These are phyloP conservation scores for Linderina pennispora DNA, from an alignment of 192 early-diverging fungal genomes.

Conservation along the genomic window DNA sequence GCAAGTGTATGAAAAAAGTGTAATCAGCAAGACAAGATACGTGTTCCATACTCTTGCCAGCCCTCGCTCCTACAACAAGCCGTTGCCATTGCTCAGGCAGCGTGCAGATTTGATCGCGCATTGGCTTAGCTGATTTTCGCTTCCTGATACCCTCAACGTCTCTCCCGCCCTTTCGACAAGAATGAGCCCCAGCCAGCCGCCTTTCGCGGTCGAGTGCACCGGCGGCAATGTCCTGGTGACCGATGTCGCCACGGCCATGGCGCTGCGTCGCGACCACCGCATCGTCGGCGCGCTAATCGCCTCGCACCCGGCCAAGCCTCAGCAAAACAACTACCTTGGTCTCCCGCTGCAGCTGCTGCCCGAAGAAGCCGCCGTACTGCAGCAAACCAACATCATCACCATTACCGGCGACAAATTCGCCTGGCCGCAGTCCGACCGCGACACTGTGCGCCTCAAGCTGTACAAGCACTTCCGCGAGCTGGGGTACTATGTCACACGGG, in stretches of 20 bases:
- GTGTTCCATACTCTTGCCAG: too few relatives aligned
- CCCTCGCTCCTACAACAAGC: too few relatives aligned
- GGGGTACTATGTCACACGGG: conserved; percentile 64
- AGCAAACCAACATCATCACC: conserved; percentile 11
- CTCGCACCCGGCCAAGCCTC: conserved; percentile 57
- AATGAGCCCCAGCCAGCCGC: too few relatives aligned
- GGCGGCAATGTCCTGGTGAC: conserved; percentile 15
- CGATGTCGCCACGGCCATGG: conserved; percentile 24
- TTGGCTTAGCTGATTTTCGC: too few relatives aligned
- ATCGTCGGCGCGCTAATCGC: conserved; percentile 68
- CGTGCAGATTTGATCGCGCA: too few relatives aligned
- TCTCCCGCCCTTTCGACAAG: too few relatives aligned
- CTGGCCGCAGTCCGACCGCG: conserved; percentile 34
- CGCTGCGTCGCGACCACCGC: conserved; percentile 49
- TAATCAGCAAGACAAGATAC: too few relatives aligned
- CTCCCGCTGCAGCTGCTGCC: conserved; percentile 67
- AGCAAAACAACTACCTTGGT: conserved; percentile 72
- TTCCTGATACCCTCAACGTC: too few relatives aligned
- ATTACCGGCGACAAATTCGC: conserved; percentile 16
- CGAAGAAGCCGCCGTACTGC: conserved; percentile 62
- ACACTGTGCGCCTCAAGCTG: conserved; percentile 38
- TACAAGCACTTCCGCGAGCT: conserved; percentile 59
- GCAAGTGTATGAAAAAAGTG: too few relatives aligned
- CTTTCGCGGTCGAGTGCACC: background rate
- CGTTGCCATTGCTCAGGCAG: too few relatives aligned